phyloP scores from a whole-genome alignment of 306 rosid species.

The Astragalus glycyphyllos region DNA sequence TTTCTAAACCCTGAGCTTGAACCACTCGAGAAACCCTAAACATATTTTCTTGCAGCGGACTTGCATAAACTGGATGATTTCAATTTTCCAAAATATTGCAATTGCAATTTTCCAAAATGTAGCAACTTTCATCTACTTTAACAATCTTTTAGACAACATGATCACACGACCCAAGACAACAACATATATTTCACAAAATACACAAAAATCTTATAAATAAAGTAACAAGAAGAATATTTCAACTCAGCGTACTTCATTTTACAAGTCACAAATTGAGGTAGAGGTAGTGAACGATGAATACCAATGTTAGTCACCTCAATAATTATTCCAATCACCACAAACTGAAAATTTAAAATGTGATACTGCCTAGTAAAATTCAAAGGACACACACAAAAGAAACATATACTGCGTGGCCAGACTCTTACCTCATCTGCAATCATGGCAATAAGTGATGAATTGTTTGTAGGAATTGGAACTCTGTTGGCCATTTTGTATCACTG shows the following conservation, averaged over 20 bases:
- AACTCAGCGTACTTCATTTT: conserved; percentile 15
- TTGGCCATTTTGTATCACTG: conserved; percentile 68
- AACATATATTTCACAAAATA: conserved; percentile 1
- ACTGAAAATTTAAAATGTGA: neutral
- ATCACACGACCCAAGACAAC: neutral
- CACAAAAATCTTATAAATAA: conserved; percentile 5
- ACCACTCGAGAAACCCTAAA: no score
- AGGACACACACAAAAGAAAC: neutral
- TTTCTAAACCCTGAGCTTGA: no score
- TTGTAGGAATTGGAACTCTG: conserved; percentile 60
- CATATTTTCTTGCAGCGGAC: no score
- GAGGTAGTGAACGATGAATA: conserved; percentile 7
- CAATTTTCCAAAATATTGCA: neutral
- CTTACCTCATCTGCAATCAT: conserved; percentile 96
- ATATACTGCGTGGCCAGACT: neutral
- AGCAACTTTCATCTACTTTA: neutral
- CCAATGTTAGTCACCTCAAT: neutral
- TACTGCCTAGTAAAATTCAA: neutral
- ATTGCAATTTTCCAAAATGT: neutral
- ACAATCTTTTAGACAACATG: neutral
- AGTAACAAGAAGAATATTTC: neutral
- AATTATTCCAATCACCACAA: conserved; percentile 25
- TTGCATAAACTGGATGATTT: no score
- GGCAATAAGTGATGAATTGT: conserved; percentile 76
- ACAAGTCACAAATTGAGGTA: conserved; percentile 8